These are phyloP conservation scores for Yamadazyma friedrichii DNA, from an alignment of 1,139 yeast species.

Conservation along the genomic window DNA sequence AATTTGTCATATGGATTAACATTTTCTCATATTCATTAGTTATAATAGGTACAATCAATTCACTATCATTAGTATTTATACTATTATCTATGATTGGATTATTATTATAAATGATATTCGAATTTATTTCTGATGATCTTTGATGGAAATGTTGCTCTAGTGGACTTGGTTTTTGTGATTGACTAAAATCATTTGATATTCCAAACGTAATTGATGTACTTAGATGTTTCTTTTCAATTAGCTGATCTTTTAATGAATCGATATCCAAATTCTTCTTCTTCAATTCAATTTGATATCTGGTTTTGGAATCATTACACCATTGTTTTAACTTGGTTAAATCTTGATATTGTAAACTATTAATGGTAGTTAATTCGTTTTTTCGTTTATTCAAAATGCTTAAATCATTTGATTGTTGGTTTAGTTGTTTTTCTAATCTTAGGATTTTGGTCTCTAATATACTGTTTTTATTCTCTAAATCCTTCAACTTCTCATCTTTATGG, in stretches of 20 bases:
- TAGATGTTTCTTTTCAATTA: conserved; percentile 35
- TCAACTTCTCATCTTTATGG: conserved; percentile 31
- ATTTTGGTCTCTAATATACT: conserved; percentile 22
- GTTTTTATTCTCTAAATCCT: conserved; percentile 24
- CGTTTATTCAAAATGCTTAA: conserved; percentile 15
- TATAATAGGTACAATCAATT: conserved; percentile 18
- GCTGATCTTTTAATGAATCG: conserved; percentile 36
- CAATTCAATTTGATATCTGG: conserved; percentile 41
- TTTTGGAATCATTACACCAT: conserved; percentile 31
- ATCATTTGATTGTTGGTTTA: conserved; percentile 13
- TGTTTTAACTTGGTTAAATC: conserved; percentile 30
- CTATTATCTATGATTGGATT: conserved; percentile 29
- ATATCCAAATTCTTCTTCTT: conserved; percentile 37
- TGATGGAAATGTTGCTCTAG: not conserved
- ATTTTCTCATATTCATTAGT: conserved; percentile 38
- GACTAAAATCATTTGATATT: not conserved
- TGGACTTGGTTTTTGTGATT: not conserved
- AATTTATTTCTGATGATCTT: conserved; percentile 12
- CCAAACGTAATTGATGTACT: conserved; percentile 33
- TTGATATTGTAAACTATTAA: conserved; percentile 29
- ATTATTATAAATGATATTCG: conserved; percentile 32
- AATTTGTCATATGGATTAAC: conserved; percentile 35
- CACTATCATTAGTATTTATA: conserved; percentile 20
- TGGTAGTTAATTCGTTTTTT: conserved; percentile 20
- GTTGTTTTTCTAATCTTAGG: conserved; percentile 10